Evolutionary conservation across 306 rosid species (phyloP), one percentile per base, ranked within the genome.

Genomic region (Astragalus glycyphyllos): DNA sequence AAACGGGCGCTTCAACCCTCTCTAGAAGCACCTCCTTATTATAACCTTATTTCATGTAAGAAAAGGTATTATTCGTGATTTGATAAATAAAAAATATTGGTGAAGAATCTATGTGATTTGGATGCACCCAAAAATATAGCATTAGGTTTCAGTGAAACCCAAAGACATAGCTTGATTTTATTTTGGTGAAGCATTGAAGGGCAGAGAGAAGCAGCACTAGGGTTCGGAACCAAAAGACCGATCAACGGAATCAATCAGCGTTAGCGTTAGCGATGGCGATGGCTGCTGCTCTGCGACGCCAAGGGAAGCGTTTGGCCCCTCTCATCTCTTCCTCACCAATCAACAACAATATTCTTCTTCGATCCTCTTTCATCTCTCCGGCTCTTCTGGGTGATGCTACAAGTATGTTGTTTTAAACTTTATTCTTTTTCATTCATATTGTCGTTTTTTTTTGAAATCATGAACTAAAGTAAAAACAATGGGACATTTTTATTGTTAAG

Each of bases 331-430:
- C 93, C 20, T 84, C 76, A 46, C 86, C 96, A 1, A 71, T 68
- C 58, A 32, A 45, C 47, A 70, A 10, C 48, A 42, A 16, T 51
- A 65, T 79, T 15, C 51, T 79, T 15, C 51, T 81, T 8, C 74
- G 82, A 15, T 78, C 83, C 6, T 64, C 83, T 61, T 64, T 74
- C 54, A 51, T 65, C 47, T 70, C 86, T 35, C 81, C 96, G 4
- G 99, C 99, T 8, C 99, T 94, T 82, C 86, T 91, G 32, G 96
- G 99, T 14, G 99, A 94, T 80, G 80, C 73, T 68, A 89, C 95
- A 67, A 79, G 98, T 94, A 89, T 58, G 96, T 64, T 16, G 12
- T 15, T 62, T 35, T 23, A 14, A 14, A 0, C 10, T 16, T 1
- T 11, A 6, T 32, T 23, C 13, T 14, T 57, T 13, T 32, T 3